Evolutionary conservation across 306 rosid species (phyloP).

Genomic region (Prunus padus): DNA sequence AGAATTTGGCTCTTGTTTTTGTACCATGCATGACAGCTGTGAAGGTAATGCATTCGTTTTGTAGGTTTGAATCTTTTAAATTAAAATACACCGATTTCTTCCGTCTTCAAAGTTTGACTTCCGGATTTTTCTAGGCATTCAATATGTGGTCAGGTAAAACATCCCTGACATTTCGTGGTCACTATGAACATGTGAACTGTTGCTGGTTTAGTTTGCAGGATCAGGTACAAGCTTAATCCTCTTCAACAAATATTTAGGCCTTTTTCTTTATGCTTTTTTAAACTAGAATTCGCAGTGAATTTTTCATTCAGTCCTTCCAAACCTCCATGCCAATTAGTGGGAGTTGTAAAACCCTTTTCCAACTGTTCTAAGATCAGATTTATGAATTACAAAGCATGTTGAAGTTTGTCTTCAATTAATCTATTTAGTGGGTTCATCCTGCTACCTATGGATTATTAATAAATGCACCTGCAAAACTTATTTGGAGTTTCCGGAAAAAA

Average conservation of each 20-base stretch:
- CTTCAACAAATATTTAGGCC: not conserved
- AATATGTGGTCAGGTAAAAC: slow-evolving; percentile 87
- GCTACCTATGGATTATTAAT: not conserved
- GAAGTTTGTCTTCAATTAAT: not conserved
- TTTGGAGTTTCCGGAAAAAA: not conserved
- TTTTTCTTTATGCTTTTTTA: not conserved
- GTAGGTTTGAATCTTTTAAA: slow-evolving; percentile 8
- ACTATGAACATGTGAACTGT: slow-evolving; percentile 79
- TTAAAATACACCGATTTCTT: slow-evolving; percentile 1
- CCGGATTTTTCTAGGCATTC: slow-evolving; percentile 58
- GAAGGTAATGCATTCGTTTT: slow-evolving; percentile 46
- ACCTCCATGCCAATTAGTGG: not conserved
- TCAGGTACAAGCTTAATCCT: slow-evolving; percentile 55
- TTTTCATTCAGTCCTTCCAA: not conserved
- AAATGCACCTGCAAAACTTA: not conserved
- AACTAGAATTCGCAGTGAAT: slow-evolving; percentile 15
- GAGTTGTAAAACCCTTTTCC: not conserved
- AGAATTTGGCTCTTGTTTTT: slow-evolving; percentile 63
- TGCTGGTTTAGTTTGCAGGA: slow-evolving; percentile 79
- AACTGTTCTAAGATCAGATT: slow-evolving; percentile 21
- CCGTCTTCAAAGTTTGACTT: slow-evolving; percentile 12
- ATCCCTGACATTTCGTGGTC: slow-evolving; percentile 62
- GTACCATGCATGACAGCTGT: slow-evolving; percentile 96
- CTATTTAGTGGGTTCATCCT: not conserved
- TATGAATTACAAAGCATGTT: slow-evolving; percentile 13